Evolutionary conservation across 1,284 basidiomycete genomes (phyloP).

Genomic region (Melampsora larici-populina): DNA sequence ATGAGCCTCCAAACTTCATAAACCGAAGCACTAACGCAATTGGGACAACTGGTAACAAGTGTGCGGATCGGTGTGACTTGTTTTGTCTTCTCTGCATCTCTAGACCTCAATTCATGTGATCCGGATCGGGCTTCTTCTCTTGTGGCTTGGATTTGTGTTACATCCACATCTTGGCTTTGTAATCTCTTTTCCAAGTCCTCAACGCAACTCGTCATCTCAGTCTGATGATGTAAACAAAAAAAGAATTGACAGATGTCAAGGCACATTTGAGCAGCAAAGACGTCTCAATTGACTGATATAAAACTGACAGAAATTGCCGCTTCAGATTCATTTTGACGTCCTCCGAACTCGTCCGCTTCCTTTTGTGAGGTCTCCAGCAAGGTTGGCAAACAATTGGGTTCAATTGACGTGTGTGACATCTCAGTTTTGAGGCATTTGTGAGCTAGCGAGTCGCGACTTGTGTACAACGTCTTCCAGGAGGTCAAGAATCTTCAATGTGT

Average conservation of each 20-base stretch:
- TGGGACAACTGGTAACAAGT: conserved; percentile 70
- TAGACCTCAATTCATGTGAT: conserved; percentile 67
- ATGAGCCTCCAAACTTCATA: conserved; percentile 75
- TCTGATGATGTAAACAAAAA: neutral
- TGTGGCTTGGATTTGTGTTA: conserved; percentile 70
- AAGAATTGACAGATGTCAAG: neutral
- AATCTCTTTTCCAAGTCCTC: conserved; percentile 46
- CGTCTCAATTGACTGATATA: neutral
- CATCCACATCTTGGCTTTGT: conserved; percentile 64
- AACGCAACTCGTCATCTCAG: conserved; percentile 34
- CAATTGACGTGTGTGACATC: conserved; percentile 45
- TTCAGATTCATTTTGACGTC: conserved; percentile 47
- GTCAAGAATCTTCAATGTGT: conserved; percentile 45
- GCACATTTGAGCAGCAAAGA: neutral
- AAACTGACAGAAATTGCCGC: conserved; percentile 45
- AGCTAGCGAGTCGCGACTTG: conserved; percentile 46
- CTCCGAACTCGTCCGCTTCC: conserved; percentile 48
- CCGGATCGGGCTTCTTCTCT: conserved; percentile 74
- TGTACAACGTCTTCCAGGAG: conserved; percentile 49
- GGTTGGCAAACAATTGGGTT: conserved; percentile 45
- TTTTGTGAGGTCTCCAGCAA: conserved; percentile 46
- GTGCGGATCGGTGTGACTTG: conserved; percentile 69
- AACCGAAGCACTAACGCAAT: conserved; percentile 69
- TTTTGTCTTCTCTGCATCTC: conserved; percentile 65
- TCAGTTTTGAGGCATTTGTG: conserved; percentile 48